Conservation (phyloP, 192 early-diverging fungal species). For the Entomortierella beljakovae region DNA sequence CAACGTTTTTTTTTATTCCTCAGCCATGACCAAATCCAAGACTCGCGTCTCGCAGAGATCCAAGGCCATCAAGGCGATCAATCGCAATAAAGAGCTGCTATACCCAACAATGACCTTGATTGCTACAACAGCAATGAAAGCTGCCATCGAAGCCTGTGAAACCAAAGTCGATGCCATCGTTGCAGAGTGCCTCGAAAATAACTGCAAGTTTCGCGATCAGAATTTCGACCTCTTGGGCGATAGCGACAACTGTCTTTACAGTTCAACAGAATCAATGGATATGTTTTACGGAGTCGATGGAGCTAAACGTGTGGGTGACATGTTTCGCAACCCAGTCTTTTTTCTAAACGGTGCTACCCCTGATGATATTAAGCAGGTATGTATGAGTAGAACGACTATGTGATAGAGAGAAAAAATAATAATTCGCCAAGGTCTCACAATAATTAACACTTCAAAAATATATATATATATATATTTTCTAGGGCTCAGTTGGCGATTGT, state of each 20-base stretch:
- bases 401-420: neutral
- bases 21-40: neutral
- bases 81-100: conserved; percentile 1
- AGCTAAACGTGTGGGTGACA: conserved; percentile 42
- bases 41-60: neutral
- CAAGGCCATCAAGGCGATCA: neutral
- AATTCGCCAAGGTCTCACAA: neutral
- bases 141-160: conserved; percentile 11
- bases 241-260: conserved; percentile 6
- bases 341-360: conserved; percentile 43
- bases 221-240: conserved; percentile 26
- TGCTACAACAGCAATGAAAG: conserved; percentile 17
- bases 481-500: conserved; percentile 59
- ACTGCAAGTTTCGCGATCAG: conserved; percentile 16
- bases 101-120: conserved; percentile 12
- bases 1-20: neutral
- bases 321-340: conserved; percentile 60
- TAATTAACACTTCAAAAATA: neutral
- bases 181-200: conserved; percentile 15
- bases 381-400: too few species aligned
- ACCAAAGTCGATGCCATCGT: conserved; percentile 33
- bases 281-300: conserved; percentile 1
- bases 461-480: neutral
- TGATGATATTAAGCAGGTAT: conserved; percentile 41
- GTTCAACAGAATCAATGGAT: neutral